Evolutionary conservation across 2,329 filamentous ascomycete species (phyloP), one percentile per base, ranked within the genome.

Genomic region (Sporothrix brunneoviolacea): DNA sequence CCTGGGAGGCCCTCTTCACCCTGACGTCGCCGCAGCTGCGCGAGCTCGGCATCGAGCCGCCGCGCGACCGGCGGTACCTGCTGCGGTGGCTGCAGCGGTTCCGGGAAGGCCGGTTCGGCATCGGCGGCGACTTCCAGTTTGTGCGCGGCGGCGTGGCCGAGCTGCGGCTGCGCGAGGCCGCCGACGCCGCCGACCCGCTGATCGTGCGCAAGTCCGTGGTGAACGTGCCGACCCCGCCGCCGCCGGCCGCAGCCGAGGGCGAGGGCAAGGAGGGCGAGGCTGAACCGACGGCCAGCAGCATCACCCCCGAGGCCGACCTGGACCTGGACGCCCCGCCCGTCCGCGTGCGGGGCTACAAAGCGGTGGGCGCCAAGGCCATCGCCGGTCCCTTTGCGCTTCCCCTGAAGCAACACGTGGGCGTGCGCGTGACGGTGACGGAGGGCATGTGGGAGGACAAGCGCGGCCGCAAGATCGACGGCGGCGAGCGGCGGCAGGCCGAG

Each of bases 391-490:
- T 83, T 60, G 79, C 90, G 6, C 73, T 84, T 63, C 80, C 82
- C 4, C 64, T 91, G 24, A 83, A 86, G 66, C 79, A 79, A 1
- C 77, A 80, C 1, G 70, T 72, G 36, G 82, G 80, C 8, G 87
- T 84, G 10, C 73, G 76, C 46, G 75, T 97, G 58, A 74, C 76
- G 56, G 77, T 88, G 19, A 81, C 83, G 51, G 91, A 96, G 66
- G 90, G 91, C 9, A 85, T 97, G 74, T 97, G 91, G 93, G 91
- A 97, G 73, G 76, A 90, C 61, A 84, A 79, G 65, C 79, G 84
- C 61, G 91, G 93, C 24, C 82, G 82, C 62, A 97, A 97, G 83
- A 84, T 98, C 58, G 91, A 97, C 69, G 93, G 93, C 63, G 93
- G 93, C 75, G 93, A 98, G 76, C 83, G 93, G 67, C 81, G 93